Percentiles rank a stretch among this genome's conserved stretches.
Conservation (phyloP, 1,284 basidiomycete species). For the Exobasidium rhododendri region DNA sequence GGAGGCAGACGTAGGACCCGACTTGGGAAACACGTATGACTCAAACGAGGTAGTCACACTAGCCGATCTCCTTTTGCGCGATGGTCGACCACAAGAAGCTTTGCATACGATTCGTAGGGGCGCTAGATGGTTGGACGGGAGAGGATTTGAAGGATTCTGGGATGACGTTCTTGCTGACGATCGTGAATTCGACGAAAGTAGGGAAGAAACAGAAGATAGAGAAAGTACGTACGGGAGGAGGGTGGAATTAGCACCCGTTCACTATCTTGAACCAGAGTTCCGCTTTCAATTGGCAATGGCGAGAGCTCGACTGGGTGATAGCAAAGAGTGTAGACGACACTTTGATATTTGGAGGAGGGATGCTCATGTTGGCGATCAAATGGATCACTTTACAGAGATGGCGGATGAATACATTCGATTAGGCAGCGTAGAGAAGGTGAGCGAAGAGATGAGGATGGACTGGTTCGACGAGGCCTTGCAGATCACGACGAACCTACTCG, state of each 20-base stretch:
- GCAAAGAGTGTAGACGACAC: slow-evolving; percentile 71
- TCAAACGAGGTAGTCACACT: slow-evolving; percentile 65
- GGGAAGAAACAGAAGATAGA: slow-evolving; percentile 31
- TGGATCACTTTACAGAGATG: slow-evolving; percentile 38
- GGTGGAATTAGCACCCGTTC: slow-evolving; percentile 57
- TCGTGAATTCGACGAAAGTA: slow-evolving; percentile 69
- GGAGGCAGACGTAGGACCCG: slow-evolving; percentile 16
- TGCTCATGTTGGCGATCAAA: slow-evolving; percentile 28
- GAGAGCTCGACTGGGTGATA: slow-evolving; percentile 74
- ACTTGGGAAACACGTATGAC: slow-evolving; percentile 29
- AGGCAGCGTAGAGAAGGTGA: slow-evolving; percentile 1
- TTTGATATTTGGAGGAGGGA: slow-evolving; percentile 35
- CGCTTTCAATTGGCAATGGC: slow-evolving; percentile 81
- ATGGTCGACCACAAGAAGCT: slow-evolving; percentile 68
- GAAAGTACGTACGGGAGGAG: slow-evolving; percentile 31
- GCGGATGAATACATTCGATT: slow-evolving; percentile 24
- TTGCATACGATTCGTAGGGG: slow-evolving; percentile 71
- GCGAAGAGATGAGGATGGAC: background rate
- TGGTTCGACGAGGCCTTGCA: background rate
- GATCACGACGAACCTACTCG: slow-evolving; percentile 18
- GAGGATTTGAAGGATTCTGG: slow-evolving; percentile 72
- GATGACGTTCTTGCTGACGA: slow-evolving; percentile 74
- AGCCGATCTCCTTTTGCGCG: slow-evolving; percentile 74
- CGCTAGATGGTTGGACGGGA: slow-evolving; percentile 82
- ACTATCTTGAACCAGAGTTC: slow-evolving; percentile 73